phyloP scores from a whole-genome alignment of 2,329 filamentous ascomycete genomes.

The Xylaria sp. region DNA sequence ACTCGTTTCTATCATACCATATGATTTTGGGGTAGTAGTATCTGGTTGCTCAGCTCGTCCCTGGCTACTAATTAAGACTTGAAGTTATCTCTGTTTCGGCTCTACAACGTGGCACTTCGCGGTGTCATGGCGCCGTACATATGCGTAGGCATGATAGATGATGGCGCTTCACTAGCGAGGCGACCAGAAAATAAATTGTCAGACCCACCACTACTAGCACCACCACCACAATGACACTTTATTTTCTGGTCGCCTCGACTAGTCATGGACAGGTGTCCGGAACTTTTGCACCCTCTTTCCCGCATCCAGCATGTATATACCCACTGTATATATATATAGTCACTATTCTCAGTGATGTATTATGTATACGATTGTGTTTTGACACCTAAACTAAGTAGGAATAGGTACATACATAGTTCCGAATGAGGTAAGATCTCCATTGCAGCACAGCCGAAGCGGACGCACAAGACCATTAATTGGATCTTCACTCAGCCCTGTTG shows the following conservation, averaged over 20 bases:
- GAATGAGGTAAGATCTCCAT: conserved; percentile 22
- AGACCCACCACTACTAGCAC: too few species aligned
- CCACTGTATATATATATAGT: conserved; percentile 4
- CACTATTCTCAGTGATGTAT: too few species aligned
- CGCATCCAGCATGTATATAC: conserved; percentile 5
- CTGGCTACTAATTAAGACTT: conserved; percentile 4
- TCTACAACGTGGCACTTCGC: conserved; percentile 38
- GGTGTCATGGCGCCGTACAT: conserved; percentile 21
- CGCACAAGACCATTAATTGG: conserved; percentile 23
- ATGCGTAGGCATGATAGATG: conserved; percentile 23
- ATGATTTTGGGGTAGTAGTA: conserved; percentile 6
- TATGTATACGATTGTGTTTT: background rate
- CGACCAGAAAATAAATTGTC: too few species aligned
- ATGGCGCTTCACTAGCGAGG: conserved; percentile 18
- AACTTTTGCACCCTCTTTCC: conserved; percentile 30
- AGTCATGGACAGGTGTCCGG: conserved; percentile 26
- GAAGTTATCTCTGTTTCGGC: conserved; percentile 29
- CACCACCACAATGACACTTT: too few species aligned
- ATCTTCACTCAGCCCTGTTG: conserved; percentile 25
- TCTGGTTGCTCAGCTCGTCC: conserved; percentile 24
- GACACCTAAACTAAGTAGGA: background rate
- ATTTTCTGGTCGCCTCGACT: too few species aligned
- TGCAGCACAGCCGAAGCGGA: conserved; percentile 3
- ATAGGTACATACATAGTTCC: conserved; percentile 16
- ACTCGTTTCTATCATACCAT: background rate